Conservation (phyloP, 768 basidiomycete genomes). For the Pleurotus tuber-regium region DNA sequence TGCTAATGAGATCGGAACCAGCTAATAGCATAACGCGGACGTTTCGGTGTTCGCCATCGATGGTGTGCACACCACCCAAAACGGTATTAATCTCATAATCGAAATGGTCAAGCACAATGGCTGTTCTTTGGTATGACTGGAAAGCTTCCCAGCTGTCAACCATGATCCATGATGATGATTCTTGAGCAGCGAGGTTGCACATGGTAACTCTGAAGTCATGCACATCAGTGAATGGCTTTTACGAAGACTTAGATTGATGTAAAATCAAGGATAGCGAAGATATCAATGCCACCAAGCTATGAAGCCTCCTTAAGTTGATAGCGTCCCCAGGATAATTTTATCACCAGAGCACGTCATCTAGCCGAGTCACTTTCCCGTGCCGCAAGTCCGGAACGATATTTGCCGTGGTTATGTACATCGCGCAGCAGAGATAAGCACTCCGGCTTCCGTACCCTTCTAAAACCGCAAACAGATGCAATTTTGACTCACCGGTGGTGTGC, state of each 20-base stretch:
- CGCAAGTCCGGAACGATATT: conserved; percentile 18
- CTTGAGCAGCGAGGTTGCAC: conserved; percentile 87
- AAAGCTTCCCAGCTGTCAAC: conserved; percentile 98
- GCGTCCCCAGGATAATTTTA: too few relatives aligned
- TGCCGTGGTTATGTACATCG: conserved; percentile 9
- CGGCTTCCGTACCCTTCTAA: conserved; percentile 1
- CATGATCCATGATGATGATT: conserved; percentile 94
- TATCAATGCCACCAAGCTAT: too few relatives aligned
- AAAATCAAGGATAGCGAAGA: too few relatives aligned
- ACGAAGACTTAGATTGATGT: too few relatives aligned
- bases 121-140: conserved; percentile 93
- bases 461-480: conserved; percentile 16
- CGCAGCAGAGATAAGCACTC: background rate
- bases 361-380: conserved; percentile 16
- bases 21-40: conserved; percentile 92
- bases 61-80: conserved; percentile 72
- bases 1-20: conserved; percentile 96
- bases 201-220: conserved; percentile 66
- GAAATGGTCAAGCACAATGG: conserved; percentile 96
- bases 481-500: conserved; percentile 80
- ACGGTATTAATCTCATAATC: conserved; percentile 90
- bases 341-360: background rate
- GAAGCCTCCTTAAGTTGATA: too few relatives aligned
- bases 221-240: too few relatives aligned
- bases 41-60: conserved; percentile 70